Evolutionary conservation across 2,329 filamentous ascomycete species (phyloP), one percentile per base, ranked within the genome.

Genomic region (Lachnellula cervina): DNA sequence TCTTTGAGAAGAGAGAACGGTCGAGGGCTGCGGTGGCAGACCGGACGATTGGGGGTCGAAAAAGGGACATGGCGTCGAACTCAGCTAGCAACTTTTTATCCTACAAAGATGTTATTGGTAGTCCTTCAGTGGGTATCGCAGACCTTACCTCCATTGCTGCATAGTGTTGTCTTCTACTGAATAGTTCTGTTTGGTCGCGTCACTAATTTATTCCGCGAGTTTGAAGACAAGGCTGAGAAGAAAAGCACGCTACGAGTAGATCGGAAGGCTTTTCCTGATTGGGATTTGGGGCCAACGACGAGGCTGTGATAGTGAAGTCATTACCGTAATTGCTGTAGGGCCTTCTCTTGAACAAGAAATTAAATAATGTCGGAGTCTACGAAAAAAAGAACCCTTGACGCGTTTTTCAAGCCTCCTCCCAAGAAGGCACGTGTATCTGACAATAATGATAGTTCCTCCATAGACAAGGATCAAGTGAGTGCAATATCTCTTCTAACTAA

Each of bases 21-120:
- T 99, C 92, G 61, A 99, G 83, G 49, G 82, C 81, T 68, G 85
- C 85, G 76, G 90, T 89, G 57, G 87, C 85, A 8, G 72, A 70
- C 71, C 89, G 87, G 65, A 93, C 87, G 57, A 91, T 78, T 23
- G 92, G 91, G 47, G 91, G 90, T 62, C 86, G 84, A 71, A 96
- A 89, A 50, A 82, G 69, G 60, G 74, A 76, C 80, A 83, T 84
- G 47, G 75, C 72, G 57, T 71, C 68, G 32, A 51, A 42, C 7
- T 60, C 57, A 19, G 52, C 47, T 49, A 37, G 51, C 52, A 58
- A 16, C 49, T 48, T 55, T 50, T 54, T 34, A 49, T 62, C 54
- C 65, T 67, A 35, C 25, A 43, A n/a, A 38, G 34, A 35, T 28
- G 21, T 40, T 35, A 6, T 62, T 21, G 1, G 5, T 23, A 5